Base-by-base conservation (phyloP, 192 early-diverging fungal genomes). In the Pilaira anomala region DNA sequence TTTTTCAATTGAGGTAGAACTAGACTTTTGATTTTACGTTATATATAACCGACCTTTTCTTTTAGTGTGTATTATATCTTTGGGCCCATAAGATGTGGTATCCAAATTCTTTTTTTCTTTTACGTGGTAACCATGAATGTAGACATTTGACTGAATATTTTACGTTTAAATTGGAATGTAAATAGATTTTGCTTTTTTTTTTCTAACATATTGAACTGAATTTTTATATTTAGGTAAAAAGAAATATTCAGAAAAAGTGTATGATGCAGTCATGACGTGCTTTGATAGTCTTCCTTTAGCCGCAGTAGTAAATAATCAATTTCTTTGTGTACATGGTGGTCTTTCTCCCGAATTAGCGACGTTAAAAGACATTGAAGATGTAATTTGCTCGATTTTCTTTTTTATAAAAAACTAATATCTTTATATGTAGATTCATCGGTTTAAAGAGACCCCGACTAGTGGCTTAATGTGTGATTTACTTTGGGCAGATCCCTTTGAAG, bases 141-240 rank as follows among this genome's bases (percentile, higher is more conserved):
- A 87, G 92, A 60, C 89, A 93, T 74, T 94, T 99, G 92, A 98
- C 98, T 77, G 90, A 94, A 73, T 88, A 95, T 54, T 99, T 98
- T 72, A 96, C 96, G 18, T 98, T 99, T 49, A 96, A 99, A 75
- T 89, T 93, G 48, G 91, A 88, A 66, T 85, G 87, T 72, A 96
- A 98, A n/a, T 50, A 74, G 78, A 7, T 83, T 91, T 77, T 96
- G 93, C 80, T 88, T 86, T 36, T 22, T 42, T 41, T 19, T 25
- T 42, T 9, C 46, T 18, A 7, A 33, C 19, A 18, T 24, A 52
- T 26, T 1, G 12, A n/a, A 25, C 25, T 28, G 28, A 16, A 46
- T 21, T 44, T 5, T 7, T 22, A 56, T 14, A 33, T 14, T 7
- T 22, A 49, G 22, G 44, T 39, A 18, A 54, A 62, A 93, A 95